phyloP scores from a whole-genome alignment of 352 stramenopile species.

The Phytophthora quininea region DNA sequence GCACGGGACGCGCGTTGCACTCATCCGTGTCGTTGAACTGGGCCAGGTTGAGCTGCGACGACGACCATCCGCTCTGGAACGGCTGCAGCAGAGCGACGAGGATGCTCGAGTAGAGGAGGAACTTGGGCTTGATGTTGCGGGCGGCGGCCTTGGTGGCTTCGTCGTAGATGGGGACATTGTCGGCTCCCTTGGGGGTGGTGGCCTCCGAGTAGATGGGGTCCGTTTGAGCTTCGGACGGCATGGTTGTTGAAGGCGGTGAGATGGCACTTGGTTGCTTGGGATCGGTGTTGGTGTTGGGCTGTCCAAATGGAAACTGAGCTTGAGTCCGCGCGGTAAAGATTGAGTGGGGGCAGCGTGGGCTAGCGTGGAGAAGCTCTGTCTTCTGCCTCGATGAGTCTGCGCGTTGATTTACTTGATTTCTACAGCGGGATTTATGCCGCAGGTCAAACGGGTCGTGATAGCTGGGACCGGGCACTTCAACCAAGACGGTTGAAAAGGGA shows the following conservation, averaged over 20 bases:
- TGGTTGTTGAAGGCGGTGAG: neutral
- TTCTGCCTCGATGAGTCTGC: neutral
- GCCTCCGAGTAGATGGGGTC: conserved; percentile 23
- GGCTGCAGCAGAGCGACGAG: conserved; percentile 41
- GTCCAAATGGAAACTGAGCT: conserved; percentile 14
- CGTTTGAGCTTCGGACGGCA: conserved; percentile 22
- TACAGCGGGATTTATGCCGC: neutral
- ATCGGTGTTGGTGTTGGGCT: conserved; percentile 7
- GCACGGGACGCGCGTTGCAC: conserved; percentile 30
- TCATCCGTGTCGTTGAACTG: conserved; percentile 47
- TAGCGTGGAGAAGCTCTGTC: neutral
- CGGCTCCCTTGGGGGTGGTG: conserved; percentile 11
- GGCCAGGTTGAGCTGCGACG: conserved; percentile 53
- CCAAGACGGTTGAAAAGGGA: neutral
- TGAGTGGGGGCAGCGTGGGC: neutral
- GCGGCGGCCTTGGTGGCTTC: conserved; percentile 23
- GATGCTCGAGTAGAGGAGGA: conserved; percentile 48
- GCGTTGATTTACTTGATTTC: neutral
- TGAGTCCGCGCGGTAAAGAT: neutral
- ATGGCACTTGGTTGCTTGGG: neutral
- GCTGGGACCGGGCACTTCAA: neutral
- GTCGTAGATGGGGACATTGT: conserved; percentile 23
- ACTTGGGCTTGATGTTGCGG: conserved; percentile 31
- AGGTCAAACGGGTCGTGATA: neutral
- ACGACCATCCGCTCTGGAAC: conserved; percentile 60